phyloP scores from a whole-genome alignment of 768 basidiomycete genomes.

The Myochromella boudieri region DNA sequence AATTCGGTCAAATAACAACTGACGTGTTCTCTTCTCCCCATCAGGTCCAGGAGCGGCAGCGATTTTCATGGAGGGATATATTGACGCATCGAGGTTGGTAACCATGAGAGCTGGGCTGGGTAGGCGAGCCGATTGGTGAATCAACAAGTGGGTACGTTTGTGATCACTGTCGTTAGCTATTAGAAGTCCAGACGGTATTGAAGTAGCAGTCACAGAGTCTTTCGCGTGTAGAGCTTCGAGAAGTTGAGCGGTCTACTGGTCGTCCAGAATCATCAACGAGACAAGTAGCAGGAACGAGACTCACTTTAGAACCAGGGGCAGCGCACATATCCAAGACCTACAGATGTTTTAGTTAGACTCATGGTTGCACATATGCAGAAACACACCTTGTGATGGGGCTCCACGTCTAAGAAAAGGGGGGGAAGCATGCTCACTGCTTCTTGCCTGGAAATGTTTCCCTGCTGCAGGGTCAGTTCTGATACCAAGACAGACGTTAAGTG shows the following conservation, averaged over 20 bases:
- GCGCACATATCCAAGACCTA: constrained; percentile 97
- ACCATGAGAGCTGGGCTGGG: constrained; percentile 92
- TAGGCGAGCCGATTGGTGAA: constrained; percentile 94
- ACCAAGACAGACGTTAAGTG: not conserved
- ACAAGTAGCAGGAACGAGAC: constrained; percentile 1
- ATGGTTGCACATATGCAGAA: not conserved
- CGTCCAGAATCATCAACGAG: not conserved
- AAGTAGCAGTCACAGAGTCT: constrained; percentile 60
- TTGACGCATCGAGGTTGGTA: constrained; percentile 93
- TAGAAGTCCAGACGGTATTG: constrained; percentile 80
- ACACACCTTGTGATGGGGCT: constrained; percentile 78
- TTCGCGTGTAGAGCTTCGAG: constrained; percentile 91
- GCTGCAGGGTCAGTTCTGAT: not conserved
- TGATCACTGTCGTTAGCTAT: constrained; percentile 95
- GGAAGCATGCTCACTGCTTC: constrained; percentile 99
- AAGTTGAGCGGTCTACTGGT: constrained; percentile 82
- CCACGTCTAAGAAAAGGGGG: constrained; percentile 90
- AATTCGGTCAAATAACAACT: constrained; percentile 87
- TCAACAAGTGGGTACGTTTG: constrained; percentile 93
- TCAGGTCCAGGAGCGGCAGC: constrained; percentile 32
- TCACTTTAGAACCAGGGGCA: constrained; percentile 93
- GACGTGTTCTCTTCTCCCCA: constrained; percentile 35
- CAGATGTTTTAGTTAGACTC: constrained; percentile 3
- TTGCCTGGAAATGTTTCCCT: constrained; percentile 96
- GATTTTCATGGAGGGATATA: constrained; percentile 69